Conservation (phyloP, 257 asterid genomes). For the Solanum virginianum region DNA sequence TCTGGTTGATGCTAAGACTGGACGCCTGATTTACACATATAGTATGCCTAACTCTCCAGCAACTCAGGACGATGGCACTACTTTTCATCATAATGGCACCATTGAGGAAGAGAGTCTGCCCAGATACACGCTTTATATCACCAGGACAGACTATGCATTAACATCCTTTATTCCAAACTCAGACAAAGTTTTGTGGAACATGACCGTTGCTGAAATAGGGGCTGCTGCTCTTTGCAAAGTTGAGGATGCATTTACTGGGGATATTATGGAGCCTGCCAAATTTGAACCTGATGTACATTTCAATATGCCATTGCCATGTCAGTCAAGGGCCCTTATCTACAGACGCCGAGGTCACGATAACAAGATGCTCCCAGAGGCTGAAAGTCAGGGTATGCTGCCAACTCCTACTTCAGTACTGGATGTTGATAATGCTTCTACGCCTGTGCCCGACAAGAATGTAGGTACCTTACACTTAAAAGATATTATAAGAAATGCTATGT, state of each 20-base stretch:
- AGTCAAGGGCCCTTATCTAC: slow-evolving; percentile 63
- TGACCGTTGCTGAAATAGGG: slow-evolving; percentile 84
- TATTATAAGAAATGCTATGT: neutral
- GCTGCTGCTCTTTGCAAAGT: slow-evolving; percentile 79
- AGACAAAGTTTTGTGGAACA: slow-evolving; percentile 69
- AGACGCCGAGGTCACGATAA: slow-evolving; percentile 44
- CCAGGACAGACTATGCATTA: slow-evolving; percentile 81
- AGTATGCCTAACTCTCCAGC: slow-evolving; percentile 31
- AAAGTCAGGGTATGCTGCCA: slow-evolving; percentile 33
- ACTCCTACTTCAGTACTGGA: slow-evolving; percentile 52
- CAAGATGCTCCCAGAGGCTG: slow-evolving; percentile 23
- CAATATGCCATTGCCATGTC: slow-evolving; percentile 79
- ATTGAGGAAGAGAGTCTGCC: slow-evolving; percentile 27
- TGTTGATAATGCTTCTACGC: slow-evolving; percentile 37
- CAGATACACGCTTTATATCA: slow-evolving; percentile 55
- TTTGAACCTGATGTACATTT: slow-evolving; percentile 42
- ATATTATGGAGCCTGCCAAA: slow-evolving; percentile 23
- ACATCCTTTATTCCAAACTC: slow-evolving; percentile 75
- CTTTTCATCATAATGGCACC: slow-evolving; percentile 22
- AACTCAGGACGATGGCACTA: slow-evolving; percentile 11
- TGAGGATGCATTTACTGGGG: slow-evolving; percentile 31
- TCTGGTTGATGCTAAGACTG: slow-evolving; percentile 70
- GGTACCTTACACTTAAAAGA: neutral
- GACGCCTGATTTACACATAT: slow-evolving; percentile 50
- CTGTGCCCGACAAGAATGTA: slow-evolving; percentile 5